phyloP scores from a whole-genome alignment of 2,329 filamentous ascomycete species.

The Fusarium poae region DNA sequence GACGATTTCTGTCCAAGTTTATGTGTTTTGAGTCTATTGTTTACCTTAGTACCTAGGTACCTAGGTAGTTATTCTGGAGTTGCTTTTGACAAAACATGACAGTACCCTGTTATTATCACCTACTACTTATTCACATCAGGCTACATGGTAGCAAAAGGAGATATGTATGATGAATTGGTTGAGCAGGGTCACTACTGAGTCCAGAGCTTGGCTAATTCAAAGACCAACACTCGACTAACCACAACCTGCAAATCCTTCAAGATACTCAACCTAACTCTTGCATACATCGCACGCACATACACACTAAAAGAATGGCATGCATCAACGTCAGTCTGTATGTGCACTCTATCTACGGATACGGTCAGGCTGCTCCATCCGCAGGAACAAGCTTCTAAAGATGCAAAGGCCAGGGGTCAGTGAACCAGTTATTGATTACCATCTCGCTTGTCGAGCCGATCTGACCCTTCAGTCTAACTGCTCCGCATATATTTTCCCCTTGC shows the following conservation, averaged over 20 bases:
- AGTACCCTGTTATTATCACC: background rate
- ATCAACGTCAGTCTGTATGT: slow-evolving; percentile 21
- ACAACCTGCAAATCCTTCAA: background rate
- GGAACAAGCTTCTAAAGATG: slow-evolving; percentile 23
- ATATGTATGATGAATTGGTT: background rate
- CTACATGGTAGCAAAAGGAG: background rate
- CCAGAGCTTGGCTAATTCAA: slow-evolving; percentile 11
- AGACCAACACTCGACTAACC: slow-evolving; percentile 6
- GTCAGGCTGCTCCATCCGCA: slow-evolving; percentile 11
- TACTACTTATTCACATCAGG: background rate
- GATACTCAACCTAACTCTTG: background rate
- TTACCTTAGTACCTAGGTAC: background rate
- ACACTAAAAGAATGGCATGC: slow-evolving; percentile 10
- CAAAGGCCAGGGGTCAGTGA: slow-evolving; percentile 27
- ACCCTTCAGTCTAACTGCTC: slow-evolving; percentile 26
- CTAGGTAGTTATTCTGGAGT: background rate
- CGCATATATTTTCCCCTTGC: slow-evolving; percentile 6
- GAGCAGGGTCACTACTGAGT: background rate
- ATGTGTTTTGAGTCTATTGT: background rate
- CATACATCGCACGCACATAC: background rate
- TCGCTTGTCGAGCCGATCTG: slow-evolving; percentile 41
- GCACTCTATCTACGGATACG: background rate
- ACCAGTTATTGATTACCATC: slow-evolving; percentile 27
- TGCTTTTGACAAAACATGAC: background rate
- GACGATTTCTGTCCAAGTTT: slow-evolving; percentile 3